Evolutionary conservation across 2,329 filamentous ascomycete species (phyloP), one percentile per base, ranked within the genome.

Genomic region (Exophiala alcalophila): DNA sequence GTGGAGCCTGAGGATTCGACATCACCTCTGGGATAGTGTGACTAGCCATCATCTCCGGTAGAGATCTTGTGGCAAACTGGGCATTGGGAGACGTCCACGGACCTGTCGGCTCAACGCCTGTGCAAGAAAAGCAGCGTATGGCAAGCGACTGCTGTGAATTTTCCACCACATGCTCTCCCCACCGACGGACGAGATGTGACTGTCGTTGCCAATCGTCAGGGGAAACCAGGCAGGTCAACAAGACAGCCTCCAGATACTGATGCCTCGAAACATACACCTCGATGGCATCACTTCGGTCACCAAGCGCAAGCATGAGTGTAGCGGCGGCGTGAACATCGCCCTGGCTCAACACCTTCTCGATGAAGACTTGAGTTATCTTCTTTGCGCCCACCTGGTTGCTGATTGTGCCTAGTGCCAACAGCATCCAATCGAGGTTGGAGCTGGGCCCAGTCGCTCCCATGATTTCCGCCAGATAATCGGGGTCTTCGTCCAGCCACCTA

Each of bases 341-440:
- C 51, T 83, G 86, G 63, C 94, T 89, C 1, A 98, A 75, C 1
- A 98, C 73, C 35, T 89, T 82, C 63, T 95, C 90, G 1, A 95
- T 87, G 56, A 95, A 95, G 3, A 88, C 83, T 44, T 91, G 84
- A 1, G 87, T 89, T 11, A 97, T 80, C 62, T 94, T 94, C 61
- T 94, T 90, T 57, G 94, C 86, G 1, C 88, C 88, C 25, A 80
- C 74, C 49, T 80, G 73, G 2, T 81, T 78, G 37, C 86, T 88
- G 66, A 97, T 94, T 27, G 87, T 86, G 59, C 87, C 94, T 37
- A 98, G 68, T 8, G 92, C 91, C 24, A 98, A 71, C 45, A 97
- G 69, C 88, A 98, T 96, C 92, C 92, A 98, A 65, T 97, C 92
- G 0, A 87, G 86, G 2, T 86, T 88, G 7, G 88, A 91, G 77